These are phyloP conservation scores for Asterionellopsis glacialis DNA, from an alignment of 108 stramenopile species.

Conservation along the genomic window DNA sequence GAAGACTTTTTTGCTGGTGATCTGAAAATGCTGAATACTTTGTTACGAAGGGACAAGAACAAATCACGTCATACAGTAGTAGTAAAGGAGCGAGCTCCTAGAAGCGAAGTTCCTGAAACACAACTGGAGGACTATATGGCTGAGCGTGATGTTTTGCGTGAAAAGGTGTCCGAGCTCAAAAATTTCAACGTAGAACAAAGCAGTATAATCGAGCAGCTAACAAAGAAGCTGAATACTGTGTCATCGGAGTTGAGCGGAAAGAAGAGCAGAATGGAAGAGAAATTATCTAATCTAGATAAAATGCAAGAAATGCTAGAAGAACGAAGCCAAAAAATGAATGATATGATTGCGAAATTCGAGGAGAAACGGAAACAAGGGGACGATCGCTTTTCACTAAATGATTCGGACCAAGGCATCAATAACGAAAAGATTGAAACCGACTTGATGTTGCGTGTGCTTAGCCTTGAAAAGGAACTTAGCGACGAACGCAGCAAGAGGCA, in stretches of 20 bases:
- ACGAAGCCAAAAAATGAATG: constrained; percentile 18
- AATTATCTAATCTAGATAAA: constrained; percentile 11
- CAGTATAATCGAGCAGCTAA: constrained; percentile 15
- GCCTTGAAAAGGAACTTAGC: too few species aligned
- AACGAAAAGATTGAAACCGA: too few species aligned
- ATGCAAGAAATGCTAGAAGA: background rate
- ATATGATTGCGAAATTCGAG: constrained; percentile 9
- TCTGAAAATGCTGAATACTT: too few species aligned
- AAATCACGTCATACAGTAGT: too few species aligned
- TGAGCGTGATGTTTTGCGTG: background rate
- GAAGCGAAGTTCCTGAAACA: too few species aligned
- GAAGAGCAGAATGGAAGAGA: constrained; percentile 14
- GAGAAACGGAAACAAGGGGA: background rate
- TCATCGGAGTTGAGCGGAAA: constrained; percentile 15
- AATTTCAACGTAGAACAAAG: constrained; percentile 10
- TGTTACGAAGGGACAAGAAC: too few species aligned
- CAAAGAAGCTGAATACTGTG: constrained; percentile 9
- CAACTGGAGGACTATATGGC: background rate
- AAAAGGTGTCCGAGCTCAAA: constrained; percentile 8
- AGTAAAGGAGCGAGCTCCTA: too few species aligned
- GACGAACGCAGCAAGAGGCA: background rate
- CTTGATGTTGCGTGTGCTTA: too few species aligned
- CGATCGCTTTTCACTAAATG: too few species aligned
- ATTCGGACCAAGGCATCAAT: too few species aligned
- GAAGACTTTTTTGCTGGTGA: too few species aligned